Base-by-base conservation (phyloP, 306 rosid species). In the Corylus americana region DNA sequence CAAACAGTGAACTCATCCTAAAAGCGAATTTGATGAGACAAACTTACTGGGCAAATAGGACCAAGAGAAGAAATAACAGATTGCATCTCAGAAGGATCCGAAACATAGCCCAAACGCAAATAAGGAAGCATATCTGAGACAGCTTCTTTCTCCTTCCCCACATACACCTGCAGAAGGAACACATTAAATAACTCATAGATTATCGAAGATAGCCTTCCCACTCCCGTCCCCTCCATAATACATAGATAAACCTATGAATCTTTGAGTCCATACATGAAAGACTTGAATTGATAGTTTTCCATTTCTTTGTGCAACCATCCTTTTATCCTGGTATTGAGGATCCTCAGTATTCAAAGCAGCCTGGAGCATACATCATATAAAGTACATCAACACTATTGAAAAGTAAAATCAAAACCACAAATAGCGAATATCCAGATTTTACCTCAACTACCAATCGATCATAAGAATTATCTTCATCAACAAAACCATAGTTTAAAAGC, bases 31-130 rank as follows among this genome's bases (percentile, higher is more conserved):
- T 35, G 39, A 70, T 31, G 70, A 51, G 69, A 78, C 61, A 48
- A 77, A 85, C 99, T 90, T 90, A 95, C 99, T 1, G 91, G 93
- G 83, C 99, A 95, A 86, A 95, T 58, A 78, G 99, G 99, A 79
- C 99, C 99, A 83, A 86, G 98, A 77, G 99, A 95, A 79, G 99
- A 95, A 80, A 93, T 85, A 57, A 95, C 99, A 79, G 97, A 93
- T 31, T 91, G 88, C 98, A 95, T 91, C 79, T 91, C 98, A 48
- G 97, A 91, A 83, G 98, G 94, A 92, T 95, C 98, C 63, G 99
- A 78, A 83, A 95, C 96, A 89, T 93, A 95, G 70, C 99, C 98
- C 80, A 95, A 81, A 53, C 98, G 94, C 74, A 95, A 70, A 85
- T 95, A 93, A 45, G 94, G 99, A 85, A 95, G 92, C 94, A 95